Evolutionary conservation across 768 basidiomycete species (phyloP), one percentile per base, ranked within the genome.

Genomic region (Auricularia auricula-judae): DNA sequence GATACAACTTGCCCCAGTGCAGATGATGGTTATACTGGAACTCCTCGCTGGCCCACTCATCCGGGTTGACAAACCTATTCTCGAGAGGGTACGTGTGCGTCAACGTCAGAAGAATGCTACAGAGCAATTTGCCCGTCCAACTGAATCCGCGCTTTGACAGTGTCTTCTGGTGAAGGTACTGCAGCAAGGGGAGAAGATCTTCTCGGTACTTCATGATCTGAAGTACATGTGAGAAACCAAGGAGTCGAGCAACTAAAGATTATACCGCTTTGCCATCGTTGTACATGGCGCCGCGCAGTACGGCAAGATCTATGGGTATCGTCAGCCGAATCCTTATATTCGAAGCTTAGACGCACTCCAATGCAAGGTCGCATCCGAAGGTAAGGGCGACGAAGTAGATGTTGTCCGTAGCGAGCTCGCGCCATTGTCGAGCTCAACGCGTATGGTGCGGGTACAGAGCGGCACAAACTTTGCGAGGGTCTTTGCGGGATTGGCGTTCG

Each of bases 341-440:
- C 11, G 29, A 7, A 21, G 47, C 65, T 42, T 64, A 42, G 21
- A 73, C 85, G 64, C 74, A 89, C 88, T 91, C 88, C 91, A 93
- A 70, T 94, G 91, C 61, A 96, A 78, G 18, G 91, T 91, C 3
- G 89, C 89, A 73, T 93, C 91, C 1, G 89, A 87, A 2, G 89
- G 86, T 47, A 89, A 75, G 1, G 87, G 85, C 1, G 80, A 79
- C 3, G 87, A 85, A 36, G 82, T 77, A 2, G 87, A 87, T 1
- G 90, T 93, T 16, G 87, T 86, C 72, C 81, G 82, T 68, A 81
- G 78, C 64, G 84, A 88, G 70, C 86, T 87, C 7, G 93, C 93
- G 3, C 93, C 93, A 68, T 87, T 86, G 67, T 93, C 91, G 12
- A 95, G 79, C 72, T 97, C 93, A 2, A 76, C 76, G 10, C 80